Evolutionary conservation across 208 protist species (phyloP), one percentile per base, ranked within the genome.

Genomic region (Acanthamoeba triangularis): DNA sequence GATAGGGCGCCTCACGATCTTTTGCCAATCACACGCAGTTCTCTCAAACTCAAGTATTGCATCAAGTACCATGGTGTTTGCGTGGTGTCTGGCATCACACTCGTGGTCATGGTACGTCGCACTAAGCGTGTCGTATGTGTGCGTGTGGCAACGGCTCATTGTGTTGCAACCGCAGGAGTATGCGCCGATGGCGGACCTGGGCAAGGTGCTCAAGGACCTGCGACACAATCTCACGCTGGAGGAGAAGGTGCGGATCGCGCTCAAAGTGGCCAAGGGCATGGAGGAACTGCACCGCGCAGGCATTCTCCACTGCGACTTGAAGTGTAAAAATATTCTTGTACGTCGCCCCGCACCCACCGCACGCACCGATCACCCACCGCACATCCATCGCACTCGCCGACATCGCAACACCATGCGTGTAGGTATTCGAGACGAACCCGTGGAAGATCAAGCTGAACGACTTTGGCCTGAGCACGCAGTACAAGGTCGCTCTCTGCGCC

Each of bases 401-500:
- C 49, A 28, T 37, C 33, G 49, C 49, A 54, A 54, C 6, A 8
- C 49, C 3, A 1, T 54, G 49, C 49, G 49, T 59, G 5, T 20
- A 91, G 47, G 54, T 91, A 13, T 72, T 91, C 25, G 59, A 69
- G 11, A 91, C 33, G 7, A 44, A 91, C 14, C 84, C 56, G 54
- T 91, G 84, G 84, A 41, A 25, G 30, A 49, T 91, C 49, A 91
- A 91, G 56, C 37, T 91, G 35, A 91, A 23, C 35, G 84, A 91
- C 56, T 91, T 91, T 69, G 84, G 84, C 44, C 56, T 91, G 56
- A 91, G 84, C 56, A 91, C 84, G 18, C 84, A 91, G 30, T 91
- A 69, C 35, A 91, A 63, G 56, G 35, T 72, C 23, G 35, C 14
- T 25, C 33, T 4, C 44, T 16, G 33, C 41, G 84, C 84, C 84